Evolutionary conservation across 345 rosid genomes (phyloP).

Genomic region (Gossypium stocksii): DNA sequence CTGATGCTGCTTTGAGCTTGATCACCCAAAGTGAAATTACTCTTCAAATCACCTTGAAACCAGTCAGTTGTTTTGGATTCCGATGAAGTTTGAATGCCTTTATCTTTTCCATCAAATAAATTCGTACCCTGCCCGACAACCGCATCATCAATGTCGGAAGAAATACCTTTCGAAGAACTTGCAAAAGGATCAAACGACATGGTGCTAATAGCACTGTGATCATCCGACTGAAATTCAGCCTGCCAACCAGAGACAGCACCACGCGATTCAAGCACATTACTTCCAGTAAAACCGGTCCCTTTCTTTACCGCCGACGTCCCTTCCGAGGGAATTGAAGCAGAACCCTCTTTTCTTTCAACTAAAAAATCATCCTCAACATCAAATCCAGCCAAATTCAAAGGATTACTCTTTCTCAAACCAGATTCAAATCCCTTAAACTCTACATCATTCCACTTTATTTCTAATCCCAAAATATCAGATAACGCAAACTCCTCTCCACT

Average conservation of each 20-base stretch:
- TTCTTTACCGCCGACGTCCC: slow-evolving; percentile 19
- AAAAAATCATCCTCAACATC: slow-evolving; percentile 44
- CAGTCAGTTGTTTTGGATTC: not conserved
- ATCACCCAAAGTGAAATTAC: slow-evolving; percentile 12
- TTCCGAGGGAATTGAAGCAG: slow-evolving; percentile 22
- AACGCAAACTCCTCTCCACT: slow-evolving; percentile 36
- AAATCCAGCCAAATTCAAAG: slow-evolving; percentile 45
- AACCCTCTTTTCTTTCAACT: slow-evolving; percentile 32
- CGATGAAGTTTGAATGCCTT: not conserved
- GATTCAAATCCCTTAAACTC: slow-evolving; percentile 31
- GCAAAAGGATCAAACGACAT: not conserved
- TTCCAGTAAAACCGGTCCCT: slow-evolving; percentile 26
- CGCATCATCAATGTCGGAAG: not conserved
- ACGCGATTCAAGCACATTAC: slow-evolving; percentile 25
- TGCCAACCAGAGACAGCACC: slow-evolving; percentile 20
- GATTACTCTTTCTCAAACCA: slow-evolving; percentile 23
- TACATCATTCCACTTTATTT: slow-evolving; percentile 51
- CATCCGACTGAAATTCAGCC: slow-evolving; percentile 18
- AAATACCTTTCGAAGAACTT: slow-evolving; percentile 7
- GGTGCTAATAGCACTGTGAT: not conserved
- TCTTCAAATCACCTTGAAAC: slow-evolving; percentile 3
- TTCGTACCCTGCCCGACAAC: not conserved
- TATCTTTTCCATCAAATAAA: slow-evolving; percentile 3
- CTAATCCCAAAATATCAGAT: slow-evolving; percentile 65
- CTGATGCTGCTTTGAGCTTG: slow-evolving; percentile 30